phyloP scores from a whole-genome alignment of 176 grass and related monocot species.

The Cymbopogon citratus region DNA sequence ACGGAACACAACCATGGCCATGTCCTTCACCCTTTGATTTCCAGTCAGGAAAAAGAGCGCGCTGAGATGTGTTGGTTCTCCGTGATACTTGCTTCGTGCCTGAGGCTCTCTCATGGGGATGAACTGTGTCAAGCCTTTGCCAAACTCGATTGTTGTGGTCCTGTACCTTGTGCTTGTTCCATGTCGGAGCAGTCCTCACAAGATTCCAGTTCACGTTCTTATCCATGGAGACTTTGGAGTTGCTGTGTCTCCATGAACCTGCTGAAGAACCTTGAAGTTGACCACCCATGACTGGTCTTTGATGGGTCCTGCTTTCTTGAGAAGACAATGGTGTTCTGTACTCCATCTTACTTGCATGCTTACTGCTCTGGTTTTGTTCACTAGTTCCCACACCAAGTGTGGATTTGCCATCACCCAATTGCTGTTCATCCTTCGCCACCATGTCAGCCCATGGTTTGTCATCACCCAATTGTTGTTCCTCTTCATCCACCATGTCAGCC shows the following conservation, averaged over 20 bases:
- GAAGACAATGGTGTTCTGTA: conserved; percentile 16
- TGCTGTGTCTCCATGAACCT: conserved; percentile 1
- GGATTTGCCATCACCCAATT: neutral
- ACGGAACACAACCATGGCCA: neutral
- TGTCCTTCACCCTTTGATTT: conserved; percentile 23
- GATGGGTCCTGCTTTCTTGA: conserved; percentile 26
- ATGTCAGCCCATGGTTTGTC: conserved; percentile 35
- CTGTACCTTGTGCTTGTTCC: conserved; percentile 35
- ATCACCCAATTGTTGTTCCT: conserved; percentile 22
- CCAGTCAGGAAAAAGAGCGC: conserved; percentile 33
- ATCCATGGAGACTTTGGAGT: conserved; percentile 20
- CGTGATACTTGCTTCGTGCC: conserved; percentile 13
- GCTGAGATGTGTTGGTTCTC: conserved; percentile 35
- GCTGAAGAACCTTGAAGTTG: conserved; percentile 24
- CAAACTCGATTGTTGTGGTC: conserved; percentile 4
- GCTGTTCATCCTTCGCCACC: conserved; percentile 25
- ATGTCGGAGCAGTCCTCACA: conserved; percentile 35
- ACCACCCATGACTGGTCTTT: neutral
- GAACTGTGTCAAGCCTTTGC: conserved; percentile 18
- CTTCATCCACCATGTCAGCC: conserved; percentile 56
- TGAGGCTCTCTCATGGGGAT: conserved; percentile 29
- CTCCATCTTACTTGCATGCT: conserved; percentile 22
- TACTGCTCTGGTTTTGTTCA: conserved; percentile 18
- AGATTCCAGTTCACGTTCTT: conserved; percentile 30
- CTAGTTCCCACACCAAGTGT: neutral